Evolutionary conservation across 768 basidiomycete species (phyloP), one percentile per base, ranked within the genome.

Genomic region (Trametes punicea): DNA sequence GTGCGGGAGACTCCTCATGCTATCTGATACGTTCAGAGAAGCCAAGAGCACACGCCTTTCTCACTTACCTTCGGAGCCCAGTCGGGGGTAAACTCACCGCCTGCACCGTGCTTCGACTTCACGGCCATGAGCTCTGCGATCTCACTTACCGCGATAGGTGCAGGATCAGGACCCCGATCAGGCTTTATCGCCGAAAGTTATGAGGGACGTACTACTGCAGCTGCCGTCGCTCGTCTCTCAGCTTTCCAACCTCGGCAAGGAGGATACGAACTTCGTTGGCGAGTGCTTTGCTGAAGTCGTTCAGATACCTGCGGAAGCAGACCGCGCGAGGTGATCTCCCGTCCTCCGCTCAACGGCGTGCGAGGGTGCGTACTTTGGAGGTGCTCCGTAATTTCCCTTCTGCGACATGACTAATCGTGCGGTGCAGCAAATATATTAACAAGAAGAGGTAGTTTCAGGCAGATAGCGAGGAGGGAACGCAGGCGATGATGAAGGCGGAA

Each of bases 71-170:
- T 76, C 20, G 84, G 85, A 44, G 73, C 73, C 90, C 90, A 93
- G 51, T 86, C 83, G 16, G 87, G 83, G 21, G 82, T 75, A 66
- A 85, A 92, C 62, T 90, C 88, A 21, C 89, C 90, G 33, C 85
- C 88, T 2, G 84, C 79, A 18, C 88, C 85, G 67, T 90, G 86
- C 69, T 93, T 92, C 18, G 89, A 83, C 68, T 90, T 89, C 46
- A 90, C 76, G 46, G 82, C 80, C 87, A 93, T 87, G 56, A 93
- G 75, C 68, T 89, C 88, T 23, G 90, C 84, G 61, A 93, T 90
- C 70, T 93, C 90, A 60, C 90, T 92, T 20, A 18, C 39, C 30
- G 20, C 39, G 42, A 41, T 34, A 26, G 34, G 34, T 3, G 21
- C 16, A 18, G 23, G 34, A 29, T 31, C 42, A 26, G 46, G 11